A percentile compares a stretch with the other conserved stretches of the same genome.
These are phyloP conservation scores for Capsicum rhomboideum DNA, from an alignment of 257 asterid genomes.

Conservation along the genomic window DNA sequence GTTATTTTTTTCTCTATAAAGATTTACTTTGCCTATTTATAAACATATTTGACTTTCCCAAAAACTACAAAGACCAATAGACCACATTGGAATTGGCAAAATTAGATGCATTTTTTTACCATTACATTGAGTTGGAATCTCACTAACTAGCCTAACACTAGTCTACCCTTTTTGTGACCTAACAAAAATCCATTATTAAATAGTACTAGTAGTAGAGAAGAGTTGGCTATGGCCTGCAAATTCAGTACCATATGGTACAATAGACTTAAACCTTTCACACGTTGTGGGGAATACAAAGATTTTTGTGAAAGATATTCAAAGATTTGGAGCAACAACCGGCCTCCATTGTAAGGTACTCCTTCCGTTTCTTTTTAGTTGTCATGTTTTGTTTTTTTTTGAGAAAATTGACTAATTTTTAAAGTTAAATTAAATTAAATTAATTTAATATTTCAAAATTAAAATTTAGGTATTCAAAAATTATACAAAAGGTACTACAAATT, in stretches of 20 bases:
- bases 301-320: not conserved
- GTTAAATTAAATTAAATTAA: too few species aligned
- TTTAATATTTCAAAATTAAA: too few species aligned
- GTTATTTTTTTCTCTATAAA: too few species aligned
- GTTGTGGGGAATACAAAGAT: constrained; percentile 1
- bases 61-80: not conserved
- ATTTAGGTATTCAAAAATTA: too few species aligned
- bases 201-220: too few species aligned
- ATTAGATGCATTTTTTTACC: not conserved
- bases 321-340: not conserved
- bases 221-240: not conserved
- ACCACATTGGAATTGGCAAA: not conserved
- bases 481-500: too few species aligned
- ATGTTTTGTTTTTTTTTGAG: too few species aligned
- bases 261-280: not conserved
- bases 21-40: too few species aligned
- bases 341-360: too few species aligned
- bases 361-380: too few species aligned
- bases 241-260: not conserved
- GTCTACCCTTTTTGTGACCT: not conserved
- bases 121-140: not conserved
- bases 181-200: not conserved
- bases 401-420: too few species aligned
- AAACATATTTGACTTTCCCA: not conserved
- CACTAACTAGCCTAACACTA: not conserved